Evolutionary conservation across 140 eudicot genomes (phyloP), one percentile per base, ranked within the genome.

Genomic region (Erigeron philadelphicus): DNA sequence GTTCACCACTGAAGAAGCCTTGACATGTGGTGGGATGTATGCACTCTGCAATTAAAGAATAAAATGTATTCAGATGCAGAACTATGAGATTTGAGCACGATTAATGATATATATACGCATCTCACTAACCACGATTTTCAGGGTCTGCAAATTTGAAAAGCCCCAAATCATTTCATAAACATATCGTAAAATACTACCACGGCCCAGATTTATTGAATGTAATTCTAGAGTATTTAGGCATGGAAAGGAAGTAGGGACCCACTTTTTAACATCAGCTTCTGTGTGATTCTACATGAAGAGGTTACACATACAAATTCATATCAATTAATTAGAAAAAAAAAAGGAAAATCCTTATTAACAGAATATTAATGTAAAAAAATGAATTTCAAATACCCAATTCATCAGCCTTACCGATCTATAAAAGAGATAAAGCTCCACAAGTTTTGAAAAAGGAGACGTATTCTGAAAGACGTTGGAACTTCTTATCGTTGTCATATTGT

Each of bases 221-320:
- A 73, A 41, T 35, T 0, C 43, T 13, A 73, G 72, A 41, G 66
- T 41, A 41, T 54, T 73, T 66, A 73, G 72, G 55, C 48, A 40
- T 18, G 38, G 66, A n/a, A 54, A 73, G 9, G 57, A 2, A 3
- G 56, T 16, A 8, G 9, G 53, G 52, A 15, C 25, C 15, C 70
- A 41, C 53, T 12, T 48, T 31, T 3, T 16, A 47, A 61, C 49
- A 61, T 5, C 66, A 43, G 3, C 67, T 23, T 60, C 68, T 4
- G 50, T 42, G 0, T 46, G 9, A 2, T 16, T 59, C 67, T 58
- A 71, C 0, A 59, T 12, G 9, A 25, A 57, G 43, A 21, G 15
- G 15, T 56, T 44, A 13, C 8, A 50, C n/a, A 43, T 31, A 23
- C 16, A 31, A 31, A 49, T 8, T 6, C 60, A 21, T 9, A 10